Base-by-base conservation (phyloP, 345 rosid species). In the Eucalyptus leucophloia region DNA sequence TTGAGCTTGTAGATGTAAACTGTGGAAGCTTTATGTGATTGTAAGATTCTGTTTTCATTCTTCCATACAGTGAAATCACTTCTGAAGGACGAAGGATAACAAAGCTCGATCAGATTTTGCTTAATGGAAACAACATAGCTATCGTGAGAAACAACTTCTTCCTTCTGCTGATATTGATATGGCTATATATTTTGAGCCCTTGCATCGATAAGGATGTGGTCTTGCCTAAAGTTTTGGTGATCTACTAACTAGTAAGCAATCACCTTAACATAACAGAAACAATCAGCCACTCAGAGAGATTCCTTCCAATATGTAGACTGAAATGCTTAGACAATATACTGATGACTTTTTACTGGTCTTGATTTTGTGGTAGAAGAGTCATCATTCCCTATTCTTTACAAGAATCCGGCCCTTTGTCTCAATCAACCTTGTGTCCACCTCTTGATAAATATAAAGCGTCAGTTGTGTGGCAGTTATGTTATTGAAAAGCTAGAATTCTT, bases 91-190 rank as follows among this genome's bases (percentile, higher is more conserved):
- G 96, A 87, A 92, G 99, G 89, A 94, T 97, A 65, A 96, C 99
- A 40, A 98, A 97, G 97, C 99, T 97, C 87, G 98, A 97, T 93
- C 99, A 97, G 92, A 98, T 98, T 90, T 91, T 98, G 89, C 98
- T 96, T 86, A 98, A 97, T 34, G 99, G 99, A 89, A 98, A 97
- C 95, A 96, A 97, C 94, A 97, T 97, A 87, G 99, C 99, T 81
- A 96, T 96, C 90, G 98, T 97, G 93, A 95, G 99, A 93, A 19
- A 58, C 44, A 15, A 18, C 83, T 32, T 53, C 80, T 45, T n/a
- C 58, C 16, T 80, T 88, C 37, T 49, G 21, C 42, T 44, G 47
- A 62, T 86, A 13, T 30, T 50, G 40, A 30, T 37, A 6, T 16
- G 47, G 40, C 13, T 40, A n/a, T 47, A 42, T 44, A 28, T 28